Percentiles rank a stretch among this genome's conserved stretches.
Evolutionary conservation across 2,329 filamentous ascomycete species (phyloP).

Genomic region (Penicillium glabrum): DNA sequence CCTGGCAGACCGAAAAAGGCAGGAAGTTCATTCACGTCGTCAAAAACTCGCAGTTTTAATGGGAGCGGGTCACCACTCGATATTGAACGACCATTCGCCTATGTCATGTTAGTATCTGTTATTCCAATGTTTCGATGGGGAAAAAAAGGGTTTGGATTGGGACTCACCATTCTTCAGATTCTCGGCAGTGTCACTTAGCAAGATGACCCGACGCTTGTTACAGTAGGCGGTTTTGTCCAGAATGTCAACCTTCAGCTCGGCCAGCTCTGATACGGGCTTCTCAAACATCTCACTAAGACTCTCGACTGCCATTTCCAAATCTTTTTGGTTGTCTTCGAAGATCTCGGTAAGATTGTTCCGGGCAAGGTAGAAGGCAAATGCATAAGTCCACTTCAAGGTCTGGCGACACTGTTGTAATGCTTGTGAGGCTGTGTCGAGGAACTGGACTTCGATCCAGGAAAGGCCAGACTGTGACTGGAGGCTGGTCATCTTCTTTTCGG

Average conservation of each 20-base stretch:
- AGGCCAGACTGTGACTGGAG: conserved; percentile 90
- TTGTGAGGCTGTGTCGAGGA: conserved; percentile 88
- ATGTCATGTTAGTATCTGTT: neutral
- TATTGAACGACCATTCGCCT: conserved; percentile 50
- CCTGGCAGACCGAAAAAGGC: neutral
- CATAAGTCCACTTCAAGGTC: conserved; percentile 98
- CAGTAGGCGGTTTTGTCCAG: conserved; percentile 99
- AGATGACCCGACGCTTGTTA: conserved; percentile 83
- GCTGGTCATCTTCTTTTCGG: conserved; percentile 98
- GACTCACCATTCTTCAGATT: conserved; percentile 80
- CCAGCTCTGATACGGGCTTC: conserved; percentile 85
- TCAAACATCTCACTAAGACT: conserved; percentile 99
- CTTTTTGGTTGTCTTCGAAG: conserved; percentile 98
- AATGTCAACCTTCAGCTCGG: conserved; percentile 89
- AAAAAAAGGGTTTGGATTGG: neutral
- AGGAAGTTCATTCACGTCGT: conserved; percentile 17
- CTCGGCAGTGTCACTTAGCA: conserved; percentile 89
- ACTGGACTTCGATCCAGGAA: conserved; percentile 99
- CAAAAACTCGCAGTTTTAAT: conserved; percentile 6
- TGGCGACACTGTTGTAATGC: conserved; percentile 96
- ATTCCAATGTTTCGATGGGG: no score
- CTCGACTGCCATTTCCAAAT: conserved; percentile 95
- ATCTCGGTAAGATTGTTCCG: conserved; percentile 95
- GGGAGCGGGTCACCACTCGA: conserved; percentile 36
- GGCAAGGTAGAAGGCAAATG: conserved; percentile 95